phyloP scores from a whole-genome alignment of 2,329 filamentous ascomycete genomes.

The Clarireedia sp. region DNA sequence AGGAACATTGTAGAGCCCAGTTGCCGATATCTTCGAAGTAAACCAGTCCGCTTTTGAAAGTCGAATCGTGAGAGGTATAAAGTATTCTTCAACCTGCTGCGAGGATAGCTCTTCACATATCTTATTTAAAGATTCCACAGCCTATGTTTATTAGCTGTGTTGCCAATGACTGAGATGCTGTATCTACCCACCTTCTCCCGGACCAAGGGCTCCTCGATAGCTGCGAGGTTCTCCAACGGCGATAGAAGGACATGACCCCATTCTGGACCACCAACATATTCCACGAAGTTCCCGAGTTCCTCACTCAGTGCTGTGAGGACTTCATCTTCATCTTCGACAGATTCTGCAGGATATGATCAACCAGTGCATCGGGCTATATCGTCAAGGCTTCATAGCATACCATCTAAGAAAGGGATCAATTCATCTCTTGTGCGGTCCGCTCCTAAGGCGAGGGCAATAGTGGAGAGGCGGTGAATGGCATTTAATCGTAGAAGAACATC shows the following conservation, averaged over 20 bases:
- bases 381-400: conserved; percentile 46
- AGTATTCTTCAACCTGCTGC: conserved; percentile 92
- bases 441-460: conserved; percentile 92
- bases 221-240: conserved; percentile 93
- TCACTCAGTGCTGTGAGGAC: conserved; percentile 95
- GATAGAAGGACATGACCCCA: conserved; percentile 94
- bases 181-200: conserved; percentile 73
- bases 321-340: conserved; percentile 97
- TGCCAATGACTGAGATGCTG: neutral
- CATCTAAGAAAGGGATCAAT: conserved; percentile 97
- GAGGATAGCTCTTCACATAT: conserved; percentile 89
- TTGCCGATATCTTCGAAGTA: conserved; percentile 97
- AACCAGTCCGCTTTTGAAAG: conserved; percentile 99
- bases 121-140: conserved; percentile 98
- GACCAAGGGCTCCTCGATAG: conserved; percentile 96
- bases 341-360: conserved; percentile 56
- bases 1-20: conserved; percentile 86
- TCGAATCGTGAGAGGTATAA: conserved; percentile 89
- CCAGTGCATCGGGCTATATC: neutral
- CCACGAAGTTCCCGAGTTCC: conserved; percentile 92
- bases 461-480: conserved; percentile 95
- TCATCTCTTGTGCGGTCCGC: conserved; percentile 96
- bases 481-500: conserved; percentile 97
- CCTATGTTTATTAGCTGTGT: conserved; percentile 44
- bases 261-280: conserved; percentile 92